Evolutionary conservation across 768 basidiomycete genomes (phyloP).

Genomic region (Tremella yokohamensis): DNA sequence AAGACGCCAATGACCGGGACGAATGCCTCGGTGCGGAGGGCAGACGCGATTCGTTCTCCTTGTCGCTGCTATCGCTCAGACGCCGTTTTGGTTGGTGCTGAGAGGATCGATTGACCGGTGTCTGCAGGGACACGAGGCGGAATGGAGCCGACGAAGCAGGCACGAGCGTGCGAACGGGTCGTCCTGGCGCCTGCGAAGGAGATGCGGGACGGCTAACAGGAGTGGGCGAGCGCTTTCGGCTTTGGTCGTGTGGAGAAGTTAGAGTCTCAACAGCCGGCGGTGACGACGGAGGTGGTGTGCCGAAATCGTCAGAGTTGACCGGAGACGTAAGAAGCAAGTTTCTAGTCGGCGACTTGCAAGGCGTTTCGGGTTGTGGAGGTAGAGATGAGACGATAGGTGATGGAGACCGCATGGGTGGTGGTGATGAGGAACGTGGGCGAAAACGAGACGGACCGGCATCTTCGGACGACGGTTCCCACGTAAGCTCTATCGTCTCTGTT

Average conservation of each 20-base stretch:
- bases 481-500: conserved; percentile 5
- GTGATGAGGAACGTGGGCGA: neutral
- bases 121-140: neutral
- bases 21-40: neutral
- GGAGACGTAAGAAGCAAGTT: neutral
- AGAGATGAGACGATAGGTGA: conserved; percentile 30
- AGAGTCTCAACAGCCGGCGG: conserved; percentile 5
- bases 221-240: neutral
- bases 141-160: neutral
- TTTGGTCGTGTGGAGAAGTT: neutral
- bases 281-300: neutral
- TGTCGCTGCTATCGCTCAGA: neutral
- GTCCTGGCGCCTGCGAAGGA: neutral
- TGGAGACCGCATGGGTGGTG: conserved; percentile 15
- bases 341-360: neutral
- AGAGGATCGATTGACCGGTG: neutral
- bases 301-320: neutral
- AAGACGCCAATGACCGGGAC: neutral
- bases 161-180: neutral
- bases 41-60: neutral
- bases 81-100: neutral
- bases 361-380: conserved; percentile 7
- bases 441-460: conserved; percentile 12
- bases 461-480: conserved; percentile 24
- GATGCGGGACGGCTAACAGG: neutral